Percentiles rank a stretch among this genome's conserved stretches.
Evolutionary conservation across 257 asterid genomes (phyloP).

Genomic region (Nicotiana tomentosiformis): DNA sequence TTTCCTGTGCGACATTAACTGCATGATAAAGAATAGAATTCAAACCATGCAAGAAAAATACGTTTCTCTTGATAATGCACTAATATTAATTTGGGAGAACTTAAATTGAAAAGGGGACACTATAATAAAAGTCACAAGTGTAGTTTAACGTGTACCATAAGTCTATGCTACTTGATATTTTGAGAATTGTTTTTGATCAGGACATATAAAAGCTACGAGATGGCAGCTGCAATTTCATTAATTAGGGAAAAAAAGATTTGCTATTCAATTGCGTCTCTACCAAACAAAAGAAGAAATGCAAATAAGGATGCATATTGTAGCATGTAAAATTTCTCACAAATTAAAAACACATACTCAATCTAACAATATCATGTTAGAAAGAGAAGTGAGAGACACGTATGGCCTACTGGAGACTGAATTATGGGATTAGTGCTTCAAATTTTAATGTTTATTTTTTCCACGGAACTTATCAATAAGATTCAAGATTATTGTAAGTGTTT

Average conservation of each 20-base stretch:
- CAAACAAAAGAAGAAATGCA: neutral
- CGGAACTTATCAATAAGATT: neutral
- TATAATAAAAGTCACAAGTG: neutral
- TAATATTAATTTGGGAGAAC: neutral
- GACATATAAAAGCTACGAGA: no score
- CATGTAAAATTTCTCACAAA: neutral
- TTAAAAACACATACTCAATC: no score
- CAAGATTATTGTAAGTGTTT: neutral
- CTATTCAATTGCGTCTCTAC: neutral
- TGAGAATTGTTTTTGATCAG: no score
- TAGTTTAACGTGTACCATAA: conserved; percentile 5
- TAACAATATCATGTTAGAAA: neutral
- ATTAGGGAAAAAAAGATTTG: neutral
- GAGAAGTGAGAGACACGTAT: neutral
- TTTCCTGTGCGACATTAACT: no score
- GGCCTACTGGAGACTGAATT: neutral
- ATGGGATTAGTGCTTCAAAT: neutral
- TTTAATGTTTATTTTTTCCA: neutral
- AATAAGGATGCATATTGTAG: neutral
- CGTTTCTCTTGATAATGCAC: neutral
- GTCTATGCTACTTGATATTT: neutral
- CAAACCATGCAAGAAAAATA: neutral
- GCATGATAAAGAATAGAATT: neutral
- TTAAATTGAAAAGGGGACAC: neutral
- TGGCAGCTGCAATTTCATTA: no score